These are phyloP conservation scores for Thelonectria olida DNA, from an alignment of 2,329 filamentous ascomycete species.

Conservation along the genomic window DNA sequence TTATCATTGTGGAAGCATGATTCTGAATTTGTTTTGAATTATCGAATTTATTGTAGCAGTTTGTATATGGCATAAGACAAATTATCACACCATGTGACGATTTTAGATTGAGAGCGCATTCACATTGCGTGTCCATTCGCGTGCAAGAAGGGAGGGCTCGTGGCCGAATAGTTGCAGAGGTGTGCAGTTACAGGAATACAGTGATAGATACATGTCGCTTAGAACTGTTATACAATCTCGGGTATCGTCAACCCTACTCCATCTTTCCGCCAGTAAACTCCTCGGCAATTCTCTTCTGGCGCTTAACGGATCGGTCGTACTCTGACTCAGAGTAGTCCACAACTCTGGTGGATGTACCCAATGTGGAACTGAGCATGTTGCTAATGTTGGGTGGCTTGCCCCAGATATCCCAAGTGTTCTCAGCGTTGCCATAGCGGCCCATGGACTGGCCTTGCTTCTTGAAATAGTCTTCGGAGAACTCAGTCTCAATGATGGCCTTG, in stretches of 20 bases:
- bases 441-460: slow-evolving; percentile 45
- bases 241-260: slow-evolving; percentile 43
- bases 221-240: slow-evolving; percentile 37
- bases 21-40: slow-evolving; percentile 2
- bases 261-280: slow-evolving; percentile 69
- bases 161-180: background rate
- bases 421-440: slow-evolving; percentile 46
- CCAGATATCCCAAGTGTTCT: slow-evolving; percentile 63
- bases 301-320: slow-evolving; percentile 55
- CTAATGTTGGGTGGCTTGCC: slow-evolving; percentile 56
- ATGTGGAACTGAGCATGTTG: slow-evolving; percentile 53
- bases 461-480: slow-evolving; percentile 76
- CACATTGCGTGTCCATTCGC: background rate
- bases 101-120: background rate
- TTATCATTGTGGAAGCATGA: background rate
- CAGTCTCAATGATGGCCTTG: slow-evolving; percentile 73
- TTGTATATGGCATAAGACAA: background rate
- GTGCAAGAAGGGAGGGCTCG: background rate
- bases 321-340: slow-evolving; percentile 50
- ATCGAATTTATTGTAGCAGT: background rate
- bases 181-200: slow-evolving; percentile 36
- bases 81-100: background rate
- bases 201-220: slow-evolving; percentile 18
- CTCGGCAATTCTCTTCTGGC: slow-evolving; percentile 66
- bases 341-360: slow-evolving; percentile 47